Conservation (phyloP, 805 yeast genomes). For the Metschnikowia colocasiae region DNA sequence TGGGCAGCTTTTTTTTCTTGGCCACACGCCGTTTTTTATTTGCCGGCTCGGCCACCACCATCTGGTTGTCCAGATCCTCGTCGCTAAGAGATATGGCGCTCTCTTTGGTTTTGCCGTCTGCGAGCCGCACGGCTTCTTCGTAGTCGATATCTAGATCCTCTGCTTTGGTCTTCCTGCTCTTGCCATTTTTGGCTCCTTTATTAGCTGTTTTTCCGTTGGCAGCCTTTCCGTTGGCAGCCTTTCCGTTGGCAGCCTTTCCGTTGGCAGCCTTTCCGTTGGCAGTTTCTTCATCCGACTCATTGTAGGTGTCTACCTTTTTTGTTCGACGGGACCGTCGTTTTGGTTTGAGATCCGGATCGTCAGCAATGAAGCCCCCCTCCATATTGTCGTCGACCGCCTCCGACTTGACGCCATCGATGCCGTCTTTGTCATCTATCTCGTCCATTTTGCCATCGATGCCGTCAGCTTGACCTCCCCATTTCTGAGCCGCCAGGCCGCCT, state of each 20-base stretch:
- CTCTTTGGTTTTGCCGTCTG: slow-evolving; percentile 2
- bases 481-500: background rate
- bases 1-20: slow-evolving; percentile 37
- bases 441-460: background rate
- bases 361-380: slow-evolving; percentile 18
- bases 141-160: slow-evolving; percentile 6
- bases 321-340: slow-evolving; percentile 11
- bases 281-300: slow-evolving; percentile 18
- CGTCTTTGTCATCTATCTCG: background rate
- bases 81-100: slow-evolving; percentile 29
- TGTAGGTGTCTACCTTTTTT: slow-evolving; percentile 17
- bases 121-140: slow-evolving; percentile 3
- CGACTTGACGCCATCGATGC: background rate
- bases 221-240: background rate
- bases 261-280: no score
- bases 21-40: slow-evolving; percentile 23
- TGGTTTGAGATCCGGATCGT: slow-evolving; percentile 16
- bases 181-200: background rate
- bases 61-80: slow-evolving; percentile 19
- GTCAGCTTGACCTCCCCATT: background rate
- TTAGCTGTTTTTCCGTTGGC: background rate
- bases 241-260: background rate
- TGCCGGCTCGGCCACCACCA: slow-evolving; percentile 10
- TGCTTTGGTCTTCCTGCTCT: background rate
- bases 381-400: slow-evolving; percentile 4